phyloP scores from a whole-genome alignment of 805 yeast genomes.

The Metschnikowia drakensbergensis region DNA sequence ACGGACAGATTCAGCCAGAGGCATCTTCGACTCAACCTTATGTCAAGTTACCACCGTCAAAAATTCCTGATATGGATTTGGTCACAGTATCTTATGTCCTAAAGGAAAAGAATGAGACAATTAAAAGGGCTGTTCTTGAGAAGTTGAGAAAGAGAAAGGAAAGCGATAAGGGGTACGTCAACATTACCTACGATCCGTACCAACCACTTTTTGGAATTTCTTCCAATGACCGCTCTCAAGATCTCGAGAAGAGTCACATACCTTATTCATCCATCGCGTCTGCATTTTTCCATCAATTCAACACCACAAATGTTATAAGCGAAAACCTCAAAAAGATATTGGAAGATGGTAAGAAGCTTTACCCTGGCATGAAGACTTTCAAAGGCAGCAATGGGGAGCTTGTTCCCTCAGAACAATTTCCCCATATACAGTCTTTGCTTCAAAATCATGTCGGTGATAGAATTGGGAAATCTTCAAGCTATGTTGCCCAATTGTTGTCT shows the following conservation, averaged over 20 bases:
- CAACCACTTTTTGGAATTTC: slow-evolving; percentile 76
- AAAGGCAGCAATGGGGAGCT: slow-evolving; percentile 50
- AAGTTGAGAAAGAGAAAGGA: slow-evolving; percentile 67
- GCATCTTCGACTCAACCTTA: slow-evolving; percentile 60
- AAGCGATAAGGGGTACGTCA: slow-evolving; percentile 74
- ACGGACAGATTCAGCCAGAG: slow-evolving; percentile 16
- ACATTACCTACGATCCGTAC: slow-evolving; percentile 81
- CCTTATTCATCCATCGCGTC: slow-evolving; percentile 78
- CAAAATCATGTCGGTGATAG: slow-evolving; percentile 25
- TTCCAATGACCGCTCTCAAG: slow-evolving; percentile 42
- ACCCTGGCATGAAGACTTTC: slow-evolving; percentile 43
- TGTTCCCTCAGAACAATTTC: slow-evolving; percentile 45
- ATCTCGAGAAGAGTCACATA: slow-evolving; percentile 54
- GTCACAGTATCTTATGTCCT: slow-evolving; percentile 75
- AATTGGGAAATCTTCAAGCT: slow-evolving; percentile 25
- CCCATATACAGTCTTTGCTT: slow-evolving; percentile 42
- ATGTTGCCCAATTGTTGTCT: slow-evolving; percentile 36
- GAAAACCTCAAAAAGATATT: slow-evolving; percentile 39
- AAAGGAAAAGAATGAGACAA: slow-evolving; percentile 69
- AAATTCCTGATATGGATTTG: slow-evolving; percentile 88
- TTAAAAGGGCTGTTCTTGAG: slow-evolving; percentile 80
- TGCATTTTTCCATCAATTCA: slow-evolving; percentile 61
- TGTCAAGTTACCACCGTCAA: slow-evolving; percentile 82
- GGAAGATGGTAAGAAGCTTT: slow-evolving; percentile 44
- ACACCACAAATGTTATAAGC: slow-evolving; percentile 51